Percentiles rank a stretch among this genome's conserved stretches.
Conservation (phyloP, 768 basidiomycete genomes). For the Suillus sp. region DNA sequence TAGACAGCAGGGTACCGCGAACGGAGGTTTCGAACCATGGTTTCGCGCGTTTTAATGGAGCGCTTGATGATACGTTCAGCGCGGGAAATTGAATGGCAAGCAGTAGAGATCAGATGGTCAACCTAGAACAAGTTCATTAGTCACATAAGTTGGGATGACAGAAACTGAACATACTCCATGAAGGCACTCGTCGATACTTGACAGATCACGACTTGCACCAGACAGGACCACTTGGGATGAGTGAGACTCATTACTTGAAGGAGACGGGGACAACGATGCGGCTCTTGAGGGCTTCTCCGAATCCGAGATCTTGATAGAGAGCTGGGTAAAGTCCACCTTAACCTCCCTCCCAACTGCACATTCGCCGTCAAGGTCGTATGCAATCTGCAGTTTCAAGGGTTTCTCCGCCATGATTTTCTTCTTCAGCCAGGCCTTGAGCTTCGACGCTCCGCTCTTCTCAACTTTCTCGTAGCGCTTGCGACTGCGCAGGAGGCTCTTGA, state of each 20-base stretch:
- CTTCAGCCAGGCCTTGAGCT: conserved; percentile 65
- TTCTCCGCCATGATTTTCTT: conserved; percentile 52
- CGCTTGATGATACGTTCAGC: conserved; percentile 58
- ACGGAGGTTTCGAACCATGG: conserved; percentile 47
- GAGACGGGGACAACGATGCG: conserved; percentile 14
- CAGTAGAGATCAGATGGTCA: conserved; percentile 55
- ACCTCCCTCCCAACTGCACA: conserved; percentile 43
- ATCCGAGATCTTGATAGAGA: conserved; percentile 27
- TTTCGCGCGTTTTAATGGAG: conserved; percentile 56
- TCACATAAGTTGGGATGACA: conserved; percentile 11
- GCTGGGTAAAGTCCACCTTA: conserved; percentile 28
- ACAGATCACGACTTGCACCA: conserved; percentile 58
- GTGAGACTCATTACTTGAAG: conserved; percentile 35
- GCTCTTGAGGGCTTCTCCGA: conserved; percentile 20
- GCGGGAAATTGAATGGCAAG: conserved; percentile 57
- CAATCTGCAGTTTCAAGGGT: conserved; percentile 40
- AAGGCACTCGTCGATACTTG: conserved; percentile 54
- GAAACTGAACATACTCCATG: conserved; percentile 45
- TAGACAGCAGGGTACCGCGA: conserved; percentile 25
- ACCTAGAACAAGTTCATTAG: conserved; percentile 40
- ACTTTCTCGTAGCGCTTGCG: conserved; percentile 39
- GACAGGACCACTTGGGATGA: conserved; percentile 52
- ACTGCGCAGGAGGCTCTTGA: conserved; percentile 46
- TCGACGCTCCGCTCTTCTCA: conserved; percentile 44
- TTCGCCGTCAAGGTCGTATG: conserved; percentile 42